phyloP scores from a whole-genome alignment of 345 rosid genomes.

The Cochlearia excelsa region DNA sequence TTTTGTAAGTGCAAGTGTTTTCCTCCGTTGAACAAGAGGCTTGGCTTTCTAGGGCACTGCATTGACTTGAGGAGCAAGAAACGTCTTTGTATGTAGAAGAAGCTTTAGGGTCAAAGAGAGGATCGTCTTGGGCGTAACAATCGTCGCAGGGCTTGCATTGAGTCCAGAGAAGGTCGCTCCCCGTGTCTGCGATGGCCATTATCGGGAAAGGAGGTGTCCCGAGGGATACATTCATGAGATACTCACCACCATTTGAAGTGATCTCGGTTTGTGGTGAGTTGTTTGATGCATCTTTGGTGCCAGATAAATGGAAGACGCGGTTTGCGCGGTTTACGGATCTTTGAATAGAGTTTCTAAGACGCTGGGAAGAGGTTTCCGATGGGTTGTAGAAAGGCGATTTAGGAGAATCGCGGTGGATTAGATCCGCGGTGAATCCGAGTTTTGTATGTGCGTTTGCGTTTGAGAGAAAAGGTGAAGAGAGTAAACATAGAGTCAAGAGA shows the following conservation, averaged over 20 bases:
- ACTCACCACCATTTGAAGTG: conserved; percentile 21
- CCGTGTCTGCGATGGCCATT: conserved; percentile 32
- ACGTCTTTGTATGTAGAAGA: conserved; percentile 44
- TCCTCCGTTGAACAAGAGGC: background rate
- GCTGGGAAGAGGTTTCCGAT: conserved; percentile 19
- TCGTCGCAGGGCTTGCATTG: conserved; percentile 37
- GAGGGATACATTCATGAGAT: conserved; percentile 35
- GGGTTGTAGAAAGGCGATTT: conserved; percentile 40
- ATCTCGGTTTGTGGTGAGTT: conserved; percentile 22
- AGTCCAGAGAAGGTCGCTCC: conserved; percentile 42
- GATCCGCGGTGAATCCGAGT: conserved; percentile 33
- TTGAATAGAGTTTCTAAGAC: conserved; percentile 26
- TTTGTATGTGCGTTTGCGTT: conserved; percentile 26
- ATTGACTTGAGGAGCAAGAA: conserved; percentile 38
- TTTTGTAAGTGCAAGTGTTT: conserved; percentile 9
- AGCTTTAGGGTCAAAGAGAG: conserved; percentile 38
- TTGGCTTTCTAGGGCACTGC: background rate
- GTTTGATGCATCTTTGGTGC: background rate
- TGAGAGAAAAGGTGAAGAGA: conserved; percentile 21
- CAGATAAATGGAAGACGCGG: too few species aligned
- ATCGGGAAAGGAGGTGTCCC: conserved; percentile 34
- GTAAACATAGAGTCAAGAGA: conserved; percentile 15
- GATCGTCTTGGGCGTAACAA: conserved; percentile 38
- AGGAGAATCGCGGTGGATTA: conserved; percentile 41
- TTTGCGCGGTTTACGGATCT: conserved; percentile 31